These are phyloP conservation scores for Eucalyptus sp. DNA, from an alignment of 345 rosid species.

Conservation along the genomic window DNA sequence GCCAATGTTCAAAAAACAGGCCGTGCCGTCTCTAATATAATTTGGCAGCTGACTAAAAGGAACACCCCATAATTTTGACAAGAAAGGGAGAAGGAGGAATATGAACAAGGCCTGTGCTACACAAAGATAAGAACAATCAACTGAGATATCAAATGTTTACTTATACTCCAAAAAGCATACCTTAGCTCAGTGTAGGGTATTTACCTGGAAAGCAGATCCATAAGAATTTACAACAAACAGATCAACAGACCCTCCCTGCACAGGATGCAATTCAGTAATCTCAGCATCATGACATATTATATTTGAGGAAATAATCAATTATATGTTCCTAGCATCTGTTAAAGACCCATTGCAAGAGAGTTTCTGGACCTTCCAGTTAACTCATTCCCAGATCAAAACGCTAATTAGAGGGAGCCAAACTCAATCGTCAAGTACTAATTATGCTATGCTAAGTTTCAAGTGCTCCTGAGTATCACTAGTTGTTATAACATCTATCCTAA, in stretches of 20 bases:
- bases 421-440: background rate
- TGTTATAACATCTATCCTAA: background rate
- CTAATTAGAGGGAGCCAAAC: background rate
- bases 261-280: slow-evolving; percentile 1
- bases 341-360: background rate
- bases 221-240: slow-evolving; percentile 84
- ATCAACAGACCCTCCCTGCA: slow-evolving; percentile 85
- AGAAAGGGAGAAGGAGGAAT: slow-evolving; percentile 74
- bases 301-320: background rate
- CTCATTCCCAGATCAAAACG: background rate
- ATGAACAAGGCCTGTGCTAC: slow-evolving; percentile 59
- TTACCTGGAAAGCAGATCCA: slow-evolving; percentile 87
- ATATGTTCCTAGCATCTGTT: background rate
- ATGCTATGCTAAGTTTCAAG: background rate
- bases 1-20: slow-evolving; percentile 81
- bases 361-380: background rate
- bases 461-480: background rate
- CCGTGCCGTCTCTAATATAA: slow-evolving; percentile 84
- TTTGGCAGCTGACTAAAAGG: slow-evolving; percentile 79
- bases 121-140: slow-evolving; percentile 1
- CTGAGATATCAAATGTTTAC: background rate
- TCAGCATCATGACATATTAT: background rate
- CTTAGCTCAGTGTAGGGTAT: slow-evolving; percentile 1
- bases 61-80: slow-evolving; percentile 92
- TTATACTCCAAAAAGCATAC: background rate